These are phyloP conservation scores for Umbelopsis sp. DNA, from an alignment of 192 early-diverging fungal genomes.

Conservation along the genomic window DNA sequence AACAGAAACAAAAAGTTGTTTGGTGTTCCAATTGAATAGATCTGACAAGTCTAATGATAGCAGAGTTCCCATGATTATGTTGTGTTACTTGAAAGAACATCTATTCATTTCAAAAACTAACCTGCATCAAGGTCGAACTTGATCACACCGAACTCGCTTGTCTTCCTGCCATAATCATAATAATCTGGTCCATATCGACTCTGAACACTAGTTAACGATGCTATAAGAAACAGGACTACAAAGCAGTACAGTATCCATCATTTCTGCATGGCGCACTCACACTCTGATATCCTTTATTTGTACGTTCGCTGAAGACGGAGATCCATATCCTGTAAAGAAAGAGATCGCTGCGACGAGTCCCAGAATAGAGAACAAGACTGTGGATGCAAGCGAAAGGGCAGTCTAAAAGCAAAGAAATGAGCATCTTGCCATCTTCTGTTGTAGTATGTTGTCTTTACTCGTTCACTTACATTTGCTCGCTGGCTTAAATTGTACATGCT, in stretches of 20 bases:
- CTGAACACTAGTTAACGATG: constrained; percentile 35
- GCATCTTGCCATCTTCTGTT: not conserved
- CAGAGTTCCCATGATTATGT: not conserved
- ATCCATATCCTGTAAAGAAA: constrained; percentile 21
- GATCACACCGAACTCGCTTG: constrained; percentile 64
- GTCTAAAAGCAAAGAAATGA: constrained; percentile 15
- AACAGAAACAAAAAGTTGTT: constrained; percentile 81
- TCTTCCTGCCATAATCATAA: constrained; percentile 55
- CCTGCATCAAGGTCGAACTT: constrained; percentile 73
- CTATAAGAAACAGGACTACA: not conserved
- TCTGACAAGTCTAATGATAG: constrained; percentile 67
- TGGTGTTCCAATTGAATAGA: constrained; percentile 91
- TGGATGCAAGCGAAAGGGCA: constrained; percentile 31
- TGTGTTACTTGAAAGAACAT: not conserved
- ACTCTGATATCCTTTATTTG: constrained; percentile 24
- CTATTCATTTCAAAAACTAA: constrained; percentile 25
- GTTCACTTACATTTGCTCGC: constrained; percentile 30
- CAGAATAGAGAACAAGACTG: constrained; percentile 26
- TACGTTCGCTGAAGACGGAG: constrained; percentile 15
- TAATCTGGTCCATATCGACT: constrained; percentile 55
- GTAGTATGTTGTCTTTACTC: not conserved
- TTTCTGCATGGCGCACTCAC: constrained; percentile 18
- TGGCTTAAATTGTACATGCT: constrained; percentile 41
- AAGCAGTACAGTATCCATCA: not conserved
- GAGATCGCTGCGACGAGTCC: constrained; percentile 32